Evolutionary conservation across 1,284 basidiomycete species (phyloP), one percentile per base, ranked within the genome.

Genomic region (Ceratobasidium sp.): DNA sequence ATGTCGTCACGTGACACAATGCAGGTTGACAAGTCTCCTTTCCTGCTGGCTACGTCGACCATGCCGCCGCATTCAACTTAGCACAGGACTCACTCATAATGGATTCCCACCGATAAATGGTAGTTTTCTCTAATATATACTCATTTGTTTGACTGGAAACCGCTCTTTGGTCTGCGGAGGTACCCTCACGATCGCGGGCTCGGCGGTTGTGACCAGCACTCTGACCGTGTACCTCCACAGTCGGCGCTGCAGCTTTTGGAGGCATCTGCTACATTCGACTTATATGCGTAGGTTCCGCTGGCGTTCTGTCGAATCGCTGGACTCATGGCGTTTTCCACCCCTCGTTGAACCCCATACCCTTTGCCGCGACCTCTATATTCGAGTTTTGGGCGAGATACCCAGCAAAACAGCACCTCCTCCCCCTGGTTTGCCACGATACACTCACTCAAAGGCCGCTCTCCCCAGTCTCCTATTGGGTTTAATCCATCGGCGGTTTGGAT

Each of bases 211-310:
- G 13, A 38, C 47, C 22, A 8, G 29, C 38, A 34, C 49, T 49
- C 32, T 17, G 17, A 29, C 7, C 32, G 60, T 35, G 60, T 64
- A 64, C 60, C 60, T 50, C 60, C 31, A 31, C 60, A 64, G 60
- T 64, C 45, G 47, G 60, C 57, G 57, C 57, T 60, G 31, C 43
- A 12, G 7, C 22, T 8, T 13, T 12, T 20, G n/a, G 29, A 45
- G 20, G 40, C 50, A n/a, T 45, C 15, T 45, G 43, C 42, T 20
- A 60, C 43, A 3, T 22, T n/a, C 29, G 32, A 42, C 22, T 35
- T 64, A 64, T 64, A 64, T 64, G 60, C 60, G 60, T 22, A 13
- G 52, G 43, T 64, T 64, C 34, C 29, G 12, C 60, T 64, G 34
- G 34, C 8, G 17, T 53, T 22, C 25, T 34, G 60, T 64, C 17